Base-by-base conservation (phyloP, 106 monocot genomes). In the Dendrobium chrysotoxum region DNA sequence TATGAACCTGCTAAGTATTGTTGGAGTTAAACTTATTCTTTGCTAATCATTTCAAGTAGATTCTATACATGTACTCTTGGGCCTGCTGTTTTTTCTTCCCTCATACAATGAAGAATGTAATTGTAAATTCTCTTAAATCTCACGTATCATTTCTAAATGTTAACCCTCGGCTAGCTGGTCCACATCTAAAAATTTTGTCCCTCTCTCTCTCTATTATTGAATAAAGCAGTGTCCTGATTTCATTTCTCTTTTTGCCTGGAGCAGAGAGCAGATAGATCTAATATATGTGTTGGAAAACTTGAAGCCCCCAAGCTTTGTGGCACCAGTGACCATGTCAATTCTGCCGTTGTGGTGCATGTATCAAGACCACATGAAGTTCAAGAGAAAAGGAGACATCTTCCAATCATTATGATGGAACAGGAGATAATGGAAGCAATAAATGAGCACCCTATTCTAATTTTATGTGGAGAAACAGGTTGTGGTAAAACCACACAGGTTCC, bases 401-500 rank as follows among this genome's bases (percentile, higher is more conserved):
- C 95, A 16, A 99, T 95, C 81, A 81, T 99, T 44, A 95, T 95
- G 92, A 93, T 95, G 95, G 99, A 99, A 53, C 95, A 99, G 75
- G 99, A 99, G 83, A 95, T 99, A 83, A 95, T 99, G 95, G 99
- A 99, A 84, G 91, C 93, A 80, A 91, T 95, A 80, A 93, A 90
- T 84, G 92, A 91, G 77, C 83, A 99, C 81, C 86, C 91, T 39
- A 81, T 82, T 85, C 83, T 99, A 41, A 93, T 99, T 86, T 85
- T 99, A 65, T 95, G 95, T 84, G 99, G 99, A 79, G 99, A 99
- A 86, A 99, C 99, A 72, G 99, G 95, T 67, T 99, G 95, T 81
- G 95, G 99, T 54, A 99, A 99, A 84, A 99, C 99, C 40, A 99
- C 95, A 71, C 99, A 95, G 79, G 99, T 99, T 84, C 99, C 99